Percentiles rank a stretch among this genome's conserved stretches.
Evolutionary conservation across 805 yeast genomes (phyloP).

Genomic region (Ogataea allantospora): DNA sequence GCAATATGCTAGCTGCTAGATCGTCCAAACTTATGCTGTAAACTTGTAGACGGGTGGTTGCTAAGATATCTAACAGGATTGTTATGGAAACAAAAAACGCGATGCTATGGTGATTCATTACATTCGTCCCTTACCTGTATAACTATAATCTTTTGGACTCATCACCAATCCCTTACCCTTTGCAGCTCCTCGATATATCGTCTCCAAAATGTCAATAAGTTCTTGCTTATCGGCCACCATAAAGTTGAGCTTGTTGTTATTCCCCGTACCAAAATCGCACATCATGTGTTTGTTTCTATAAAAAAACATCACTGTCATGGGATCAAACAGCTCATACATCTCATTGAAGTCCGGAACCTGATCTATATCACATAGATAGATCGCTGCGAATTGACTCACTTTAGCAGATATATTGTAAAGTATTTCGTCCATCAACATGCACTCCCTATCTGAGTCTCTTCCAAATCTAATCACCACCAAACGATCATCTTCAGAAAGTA

Average conservation of each 20-base stretch:
- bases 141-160: conserved; percentile 72
- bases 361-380: conserved; percentile 85
- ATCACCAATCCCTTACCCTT: conserved; percentile 91
- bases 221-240: conserved; percentile 78
- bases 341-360: conserved; percentile 87
- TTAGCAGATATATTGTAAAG: conserved; percentile 77
- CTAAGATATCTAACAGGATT: no score
- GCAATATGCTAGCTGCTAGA: no score
- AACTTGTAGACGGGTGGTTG: no score
- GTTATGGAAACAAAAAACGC: no score
- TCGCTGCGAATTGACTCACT: conserved; percentile 81
- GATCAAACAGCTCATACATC: conserved; percentile 89
- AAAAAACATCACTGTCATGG: conserved; percentile 91
- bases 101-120: not conserved
- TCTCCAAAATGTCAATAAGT: conserved; percentile 85
- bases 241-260: conserved; percentile 91
- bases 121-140: conserved; percentile 20
- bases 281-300: conserved; percentile 92
- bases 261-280: conserved; percentile 98
- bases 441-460: conserved; percentile 66
- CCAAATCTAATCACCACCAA: conserved; percentile 90
- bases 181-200: conserved; percentile 84
- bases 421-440: conserved; percentile 89
- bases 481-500: conserved; percentile 83
- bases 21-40: no score